Percentiles rank a stretch among this genome's conserved stretches.
These are phyloP conservation scores for Hericium coralloides DNA, from an alignment of 768 basidiomycete genomes.

Conservation along the genomic window DNA sequence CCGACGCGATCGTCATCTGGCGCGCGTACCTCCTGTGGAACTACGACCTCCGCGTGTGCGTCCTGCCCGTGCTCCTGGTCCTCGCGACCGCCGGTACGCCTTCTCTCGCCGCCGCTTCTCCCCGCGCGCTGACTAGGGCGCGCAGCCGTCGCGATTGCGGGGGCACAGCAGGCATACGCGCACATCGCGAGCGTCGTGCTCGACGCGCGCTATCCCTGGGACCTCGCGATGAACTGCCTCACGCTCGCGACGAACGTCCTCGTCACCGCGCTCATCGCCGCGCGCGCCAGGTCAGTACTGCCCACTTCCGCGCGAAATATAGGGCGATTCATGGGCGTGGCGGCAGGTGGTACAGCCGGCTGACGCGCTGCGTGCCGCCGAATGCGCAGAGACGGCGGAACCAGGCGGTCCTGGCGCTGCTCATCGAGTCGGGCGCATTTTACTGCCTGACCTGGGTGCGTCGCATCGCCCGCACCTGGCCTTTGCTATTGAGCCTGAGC, in stretches of 20 bases:
- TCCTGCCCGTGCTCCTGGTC: not conserved
- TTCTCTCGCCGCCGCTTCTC: not conserved
- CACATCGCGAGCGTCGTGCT: not conserved
- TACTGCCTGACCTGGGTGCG: not conserved
- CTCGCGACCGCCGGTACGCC: not conserved
- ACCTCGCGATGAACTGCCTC: not conserved
- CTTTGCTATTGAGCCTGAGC: not conserved
- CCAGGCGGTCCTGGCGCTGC: not conserved
- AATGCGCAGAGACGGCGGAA: not conserved
- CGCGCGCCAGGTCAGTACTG: not conserved
- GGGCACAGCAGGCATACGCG: not conserved
- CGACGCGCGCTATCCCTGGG: not conserved
- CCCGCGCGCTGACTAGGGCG: not conserved
- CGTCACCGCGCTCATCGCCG: not conserved
- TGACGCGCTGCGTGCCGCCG: not conserved
- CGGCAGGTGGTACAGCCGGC: not conserved
- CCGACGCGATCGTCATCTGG: not conserved
- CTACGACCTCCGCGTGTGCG: not conserved
- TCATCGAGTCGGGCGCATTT: not conserved
- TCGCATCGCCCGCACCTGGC: no score
- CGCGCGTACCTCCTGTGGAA: not conserved
- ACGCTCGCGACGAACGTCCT: not conserved
- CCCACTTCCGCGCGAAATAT: not conserved
- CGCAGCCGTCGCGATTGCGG: not conserved
- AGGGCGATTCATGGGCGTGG: not conserved